phyloP scores from a whole-genome alignment of 176 grass and related monocot genomes.

The Avena sativa region DNA sequence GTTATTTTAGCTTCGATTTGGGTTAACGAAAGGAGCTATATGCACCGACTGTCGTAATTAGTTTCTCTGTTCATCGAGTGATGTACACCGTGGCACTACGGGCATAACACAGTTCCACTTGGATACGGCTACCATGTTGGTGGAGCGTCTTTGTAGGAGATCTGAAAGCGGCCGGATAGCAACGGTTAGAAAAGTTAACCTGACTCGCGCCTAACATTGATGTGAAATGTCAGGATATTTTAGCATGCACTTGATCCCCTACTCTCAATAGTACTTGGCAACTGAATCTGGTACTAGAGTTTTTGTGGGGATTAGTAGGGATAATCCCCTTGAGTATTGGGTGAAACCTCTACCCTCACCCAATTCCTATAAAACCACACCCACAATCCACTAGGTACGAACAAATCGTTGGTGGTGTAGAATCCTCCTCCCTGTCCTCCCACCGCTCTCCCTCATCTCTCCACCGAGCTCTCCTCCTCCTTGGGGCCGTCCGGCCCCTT shows the following conservation, averaged over 20 bases:
- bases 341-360: too few relatives aligned
- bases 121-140: background rate
- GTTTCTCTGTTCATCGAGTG: background rate
- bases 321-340: too few relatives aligned
- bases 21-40: background rate
- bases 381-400: too few relatives aligned
- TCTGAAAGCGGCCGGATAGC: background rate
- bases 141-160: slow-evolving; percentile 3
- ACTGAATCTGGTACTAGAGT: background rate
- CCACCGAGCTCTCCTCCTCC: too few relatives aligned
- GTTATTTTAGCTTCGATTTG: background rate
- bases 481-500: too few relatives aligned
- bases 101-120: background rate
- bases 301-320: too few relatives aligned
- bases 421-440: too few relatives aligned
- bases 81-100: background rate
- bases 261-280: background rate
- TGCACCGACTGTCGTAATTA: background rate
- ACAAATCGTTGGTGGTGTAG: too few relatives aligned
- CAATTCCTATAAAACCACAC: too few relatives aligned
- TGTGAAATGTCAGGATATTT: slow-evolving; percentile 18
- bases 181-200: background rate
- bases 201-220: slow-evolving; percentile 18
- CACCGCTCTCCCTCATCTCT: too few relatives aligned
- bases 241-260: background rate